Evolutionary conservation across 805 yeast species (phyloP).

Genomic region (Wickerhamiella slavikovae): DNA sequence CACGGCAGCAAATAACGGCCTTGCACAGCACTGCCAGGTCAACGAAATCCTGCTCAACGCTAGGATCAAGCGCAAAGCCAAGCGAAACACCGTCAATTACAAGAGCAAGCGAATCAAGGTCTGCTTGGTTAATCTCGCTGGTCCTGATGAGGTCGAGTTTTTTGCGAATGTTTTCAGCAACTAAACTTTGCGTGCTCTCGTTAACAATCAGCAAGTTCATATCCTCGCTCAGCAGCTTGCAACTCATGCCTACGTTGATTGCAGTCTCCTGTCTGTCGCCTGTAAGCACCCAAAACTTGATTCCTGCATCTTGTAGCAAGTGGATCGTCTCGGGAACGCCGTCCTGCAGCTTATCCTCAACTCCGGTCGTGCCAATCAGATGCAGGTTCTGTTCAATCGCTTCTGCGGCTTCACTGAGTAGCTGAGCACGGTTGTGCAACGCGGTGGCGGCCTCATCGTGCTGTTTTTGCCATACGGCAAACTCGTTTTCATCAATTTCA

Average conservation of each 20-base stretch:
- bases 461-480: conserved; percentile 39
- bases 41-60: conserved; percentile 55
- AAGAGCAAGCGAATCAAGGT: conserved; percentile 61
- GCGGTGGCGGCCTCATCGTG: conserved; percentile 73
- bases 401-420: conserved; percentile 78
- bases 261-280: conserved; percentile 99
- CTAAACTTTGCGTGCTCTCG: conserved; percentile 66
- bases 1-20: conserved; percentile 95
- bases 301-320: conserved; percentile 88
- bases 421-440: conserved; percentile 48
- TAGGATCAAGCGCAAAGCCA: conserved; percentile 65
- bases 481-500: conserved; percentile 61
- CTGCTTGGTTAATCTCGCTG: conserved; percentile 44
- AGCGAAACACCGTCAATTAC: conserved; percentile 89
- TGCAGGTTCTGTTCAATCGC: conserved; percentile 61
- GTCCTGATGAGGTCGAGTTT: conserved; percentile 49
- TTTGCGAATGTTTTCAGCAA: conserved; percentile 46
- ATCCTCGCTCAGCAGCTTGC: conserved; percentile 81
- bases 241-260: conserved; percentile 94
- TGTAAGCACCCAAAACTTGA: conserved; percentile 91
- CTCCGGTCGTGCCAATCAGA: conserved; percentile 90
- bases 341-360: conserved; percentile 92
- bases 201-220: conserved; percentile 83
- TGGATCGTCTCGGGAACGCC: conserved; percentile 97
- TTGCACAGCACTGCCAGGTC: conserved; percentile 72